A percentile compares a stretch with the other conserved stretches of the same genome.
Conservation (phyloP, 2,329 filamentous ascomycete species). For the Phaeosphaeriaceae sp. region DNA sequence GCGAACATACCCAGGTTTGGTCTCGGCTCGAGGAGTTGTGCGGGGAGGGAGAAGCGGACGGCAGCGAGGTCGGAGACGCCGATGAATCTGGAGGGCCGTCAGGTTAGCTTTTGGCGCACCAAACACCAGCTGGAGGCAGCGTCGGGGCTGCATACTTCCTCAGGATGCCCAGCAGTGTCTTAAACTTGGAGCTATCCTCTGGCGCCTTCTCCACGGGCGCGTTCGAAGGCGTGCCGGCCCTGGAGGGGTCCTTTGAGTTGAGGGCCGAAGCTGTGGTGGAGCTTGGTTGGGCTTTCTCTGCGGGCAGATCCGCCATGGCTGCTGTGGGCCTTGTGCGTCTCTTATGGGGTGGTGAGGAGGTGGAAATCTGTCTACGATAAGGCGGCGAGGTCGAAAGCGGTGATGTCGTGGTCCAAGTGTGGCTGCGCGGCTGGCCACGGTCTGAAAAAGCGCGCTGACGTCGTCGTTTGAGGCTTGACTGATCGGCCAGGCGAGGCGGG, state of each 20-base stretch:
- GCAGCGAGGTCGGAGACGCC: constrained; percentile 94
- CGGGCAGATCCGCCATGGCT: constrained; percentile 42
- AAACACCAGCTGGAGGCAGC: not conserved
- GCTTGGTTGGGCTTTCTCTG: constrained; percentile 33
- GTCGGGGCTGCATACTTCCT: constrained; percentile 69
- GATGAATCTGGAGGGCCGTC: constrained; percentile 73
- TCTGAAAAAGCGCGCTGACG: constrained; percentile 24
- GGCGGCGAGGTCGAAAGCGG: constrained; percentile 19
- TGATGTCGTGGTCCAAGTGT: constrained; percentile 12
- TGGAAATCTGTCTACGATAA: constrained; percentile 18
- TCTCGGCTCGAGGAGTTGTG: constrained; percentile 92
- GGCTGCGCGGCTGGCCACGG: constrained; percentile 10
- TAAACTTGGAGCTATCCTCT: constrained; percentile 87
- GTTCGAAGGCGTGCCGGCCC: constrained; percentile 43
- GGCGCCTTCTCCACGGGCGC: constrained; percentile 60
- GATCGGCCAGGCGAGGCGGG: not conserved
- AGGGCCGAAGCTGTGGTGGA: constrained; percentile 38
- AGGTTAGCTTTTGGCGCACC: constrained; percentile 12
- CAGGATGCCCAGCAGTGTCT: constrained; percentile 85
- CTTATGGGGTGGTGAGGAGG: not conserved
- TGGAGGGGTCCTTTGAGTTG: constrained; percentile 44
- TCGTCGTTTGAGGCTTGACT: constrained; percentile 5
- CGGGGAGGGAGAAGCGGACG: constrained; percentile 93
- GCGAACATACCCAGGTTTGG: constrained; percentile 77
- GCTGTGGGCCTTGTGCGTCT: constrained; percentile 1